These are phyloP conservation scores for Monosporascus cannonballus DNA, from an alignment of 2,329 filamentous ascomycete genomes.

Conservation along the genomic window DNA sequence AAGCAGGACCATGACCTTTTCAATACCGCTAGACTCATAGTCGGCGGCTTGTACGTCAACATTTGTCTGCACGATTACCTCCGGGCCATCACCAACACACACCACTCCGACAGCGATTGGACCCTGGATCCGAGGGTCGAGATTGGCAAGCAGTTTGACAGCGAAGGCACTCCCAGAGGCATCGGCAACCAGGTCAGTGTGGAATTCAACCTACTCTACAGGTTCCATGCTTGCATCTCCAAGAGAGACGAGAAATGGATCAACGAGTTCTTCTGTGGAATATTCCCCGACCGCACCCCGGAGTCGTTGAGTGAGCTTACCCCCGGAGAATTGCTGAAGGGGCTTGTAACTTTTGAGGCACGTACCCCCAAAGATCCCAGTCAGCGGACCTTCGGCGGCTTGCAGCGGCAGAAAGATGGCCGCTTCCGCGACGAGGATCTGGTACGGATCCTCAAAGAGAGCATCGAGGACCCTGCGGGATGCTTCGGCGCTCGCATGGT, in stretches of 20 bases:
- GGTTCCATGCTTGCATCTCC: conserved; percentile 58
- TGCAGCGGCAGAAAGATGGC: conserved; percentile 43
- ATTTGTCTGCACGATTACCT: conserved; percentile 56
- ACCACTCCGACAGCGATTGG: conserved; percentile 53
- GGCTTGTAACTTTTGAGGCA: conserved; percentile 29
- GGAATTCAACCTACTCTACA: conserved; percentile 63
- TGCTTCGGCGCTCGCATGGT: conserved; percentile 54
- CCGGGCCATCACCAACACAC: conserved; percentile 53
- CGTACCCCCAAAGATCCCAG: conserved; percentile 36
- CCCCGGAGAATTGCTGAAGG: conserved; percentile 15
- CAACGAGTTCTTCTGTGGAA: conserved; percentile 43
- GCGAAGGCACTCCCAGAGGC: conserved; percentile 44
- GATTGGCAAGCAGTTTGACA: conserved; percentile 40
- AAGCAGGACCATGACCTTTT: conserved; percentile 49
- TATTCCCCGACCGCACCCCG: conserved; percentile 29
- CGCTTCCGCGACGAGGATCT: conserved; percentile 53
- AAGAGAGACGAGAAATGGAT: conserved; percentile 57
- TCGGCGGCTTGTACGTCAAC: conserved; percentile 49
- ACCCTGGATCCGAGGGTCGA: conserved; percentile 58
- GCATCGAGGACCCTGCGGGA: conserved; percentile 56
- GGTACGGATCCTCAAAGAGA: conserved; percentile 45
- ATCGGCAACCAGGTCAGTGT: conserved; percentile 62
- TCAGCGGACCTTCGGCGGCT: conserved; percentile 40
- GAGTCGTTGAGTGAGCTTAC: conserved; percentile 17
- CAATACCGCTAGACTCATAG: conserved; percentile 49